These are phyloP conservation scores for Cercospora zeae-maydis DNA, from an alignment of 2,329 filamentous ascomycete species.

Conservation along the genomic window DNA sequence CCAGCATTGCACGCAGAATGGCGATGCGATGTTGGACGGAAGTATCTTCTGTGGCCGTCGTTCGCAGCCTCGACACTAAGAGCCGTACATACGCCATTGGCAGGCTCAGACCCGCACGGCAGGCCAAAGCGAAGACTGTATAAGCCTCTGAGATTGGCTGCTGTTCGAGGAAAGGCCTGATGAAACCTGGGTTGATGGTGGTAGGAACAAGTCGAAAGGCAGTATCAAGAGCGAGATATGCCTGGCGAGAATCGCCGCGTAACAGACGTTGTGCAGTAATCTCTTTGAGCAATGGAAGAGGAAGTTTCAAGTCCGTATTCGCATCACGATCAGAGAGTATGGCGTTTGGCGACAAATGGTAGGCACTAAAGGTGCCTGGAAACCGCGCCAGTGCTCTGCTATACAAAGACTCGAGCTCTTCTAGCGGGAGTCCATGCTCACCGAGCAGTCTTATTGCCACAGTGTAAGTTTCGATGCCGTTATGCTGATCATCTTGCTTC, in stretches of 20 bases:
- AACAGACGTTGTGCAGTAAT: slow-evolving; percentile 49
- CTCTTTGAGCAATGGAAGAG: slow-evolving; percentile 46
- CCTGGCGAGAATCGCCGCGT: slow-evolving; percentile 45
- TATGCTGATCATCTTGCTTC: slow-evolving; percentile 41
- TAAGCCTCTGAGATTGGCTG: slow-evolving; percentile 48
- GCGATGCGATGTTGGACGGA: slow-evolving; percentile 15
- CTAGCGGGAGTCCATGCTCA: slow-evolving; percentile 39
- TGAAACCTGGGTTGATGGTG: slow-evolving; percentile 41
- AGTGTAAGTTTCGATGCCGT: slow-evolving; percentile 46
- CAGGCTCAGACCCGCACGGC: slow-evolving; percentile 43
- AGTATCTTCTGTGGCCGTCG: slow-evolving; percentile 18
- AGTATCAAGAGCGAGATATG: slow-evolving; percentile 51
- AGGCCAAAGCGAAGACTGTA: slow-evolving; percentile 48
- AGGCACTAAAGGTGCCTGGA: slow-evolving; percentile 46
- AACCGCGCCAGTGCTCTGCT: slow-evolving; percentile 46
- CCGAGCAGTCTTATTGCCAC: slow-evolving; percentile 50
- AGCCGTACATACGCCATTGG: slow-evolving; percentile 34
- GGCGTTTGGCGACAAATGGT: slow-evolving; percentile 48
- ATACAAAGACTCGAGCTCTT: slow-evolving; percentile 47
- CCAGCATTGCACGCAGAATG: slow-evolving; percentile 40
- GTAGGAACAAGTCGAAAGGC: slow-evolving; percentile 47
- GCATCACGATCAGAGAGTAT: slow-evolving; percentile 44
- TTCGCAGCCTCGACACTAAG: slow-evolving; percentile 36
- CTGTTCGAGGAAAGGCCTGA: slow-evolving; percentile 45
- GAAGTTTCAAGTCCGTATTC: slow-evolving; percentile 35